Conservation (phyloP, 2,329 filamentous ascomycete genomes). For the Periglandula ipomoeae region DNA sequence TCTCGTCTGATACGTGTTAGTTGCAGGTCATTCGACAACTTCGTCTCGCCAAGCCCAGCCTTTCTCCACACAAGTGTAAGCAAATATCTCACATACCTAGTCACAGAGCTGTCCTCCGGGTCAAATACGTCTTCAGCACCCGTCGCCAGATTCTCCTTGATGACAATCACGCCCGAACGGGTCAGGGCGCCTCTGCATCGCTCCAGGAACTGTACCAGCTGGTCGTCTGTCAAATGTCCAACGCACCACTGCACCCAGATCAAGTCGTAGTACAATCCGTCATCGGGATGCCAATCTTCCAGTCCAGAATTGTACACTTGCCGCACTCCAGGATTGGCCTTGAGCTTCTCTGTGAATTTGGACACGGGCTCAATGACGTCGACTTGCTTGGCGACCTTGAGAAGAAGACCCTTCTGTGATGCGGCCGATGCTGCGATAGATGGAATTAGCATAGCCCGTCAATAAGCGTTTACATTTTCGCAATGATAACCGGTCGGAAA, state of each 20-base stretch:
- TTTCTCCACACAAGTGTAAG: no score
- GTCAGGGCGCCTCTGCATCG: conserved; percentile 41
- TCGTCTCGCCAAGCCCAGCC: not conserved
- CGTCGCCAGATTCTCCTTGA: conserved; percentile 60
- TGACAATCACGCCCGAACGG: conserved; percentile 22
- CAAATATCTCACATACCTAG: conserved; percentile 50
- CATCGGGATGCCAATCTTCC: conserved; percentile 54
- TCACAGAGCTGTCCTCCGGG: conserved; percentile 66
- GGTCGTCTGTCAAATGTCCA: conserved; percentile 67
- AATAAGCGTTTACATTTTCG: no score
- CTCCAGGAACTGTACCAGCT: conserved; percentile 59
- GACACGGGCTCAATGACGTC: conserved; percentile 79
- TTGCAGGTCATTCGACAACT: no score
- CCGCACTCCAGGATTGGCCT: conserved; percentile 46
- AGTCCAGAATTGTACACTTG: conserved; percentile 64
- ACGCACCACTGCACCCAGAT: conserved; percentile 92
- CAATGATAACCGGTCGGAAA: no score
- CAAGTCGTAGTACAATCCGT: conserved; percentile 55
- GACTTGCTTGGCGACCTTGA: conserved; percentile 58
- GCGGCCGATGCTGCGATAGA: conserved; percentile 58
- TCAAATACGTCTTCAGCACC: conserved; percentile 61
- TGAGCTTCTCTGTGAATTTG: conserved; percentile 64
- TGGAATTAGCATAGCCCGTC: no score
- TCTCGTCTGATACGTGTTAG: conserved; percentile 45
- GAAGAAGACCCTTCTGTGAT: conserved; percentile 72